These are phyloP conservation scores for Vitis labrusca DNA, from an alignment of 164 flowering plant species.

Conservation along the genomic window DNA sequence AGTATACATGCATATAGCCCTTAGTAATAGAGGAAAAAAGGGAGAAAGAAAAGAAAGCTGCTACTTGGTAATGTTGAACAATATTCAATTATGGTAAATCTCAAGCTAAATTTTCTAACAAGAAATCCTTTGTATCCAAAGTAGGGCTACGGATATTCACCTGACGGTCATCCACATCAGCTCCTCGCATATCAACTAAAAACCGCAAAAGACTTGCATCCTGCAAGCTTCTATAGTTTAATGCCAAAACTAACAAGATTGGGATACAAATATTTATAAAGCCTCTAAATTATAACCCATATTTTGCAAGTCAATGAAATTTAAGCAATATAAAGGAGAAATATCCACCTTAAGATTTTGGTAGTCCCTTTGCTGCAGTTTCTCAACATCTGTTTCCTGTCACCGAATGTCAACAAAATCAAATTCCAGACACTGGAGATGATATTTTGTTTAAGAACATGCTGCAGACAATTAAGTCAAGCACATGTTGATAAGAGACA, in stretches of 20 bases:
- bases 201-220: constrained; percentile 96
- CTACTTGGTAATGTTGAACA: too few species aligned
- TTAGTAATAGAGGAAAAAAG: too few species aligned
- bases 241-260: constrained; percentile 12
- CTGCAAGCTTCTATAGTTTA: constrained; percentile 47
- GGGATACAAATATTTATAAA: background rate
- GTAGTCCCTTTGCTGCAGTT: constrained; percentile 91
- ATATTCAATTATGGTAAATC: too few species aligned
- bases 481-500: constrained; percentile 1
- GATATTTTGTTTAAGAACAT: background rate
- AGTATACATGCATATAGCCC: too few species aligned
- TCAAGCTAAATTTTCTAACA: background rate
- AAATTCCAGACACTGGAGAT: constrained; percentile 4
- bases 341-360: constrained; percentile 66
- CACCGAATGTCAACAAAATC: background rate
- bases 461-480: background rate
- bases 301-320: background rate
- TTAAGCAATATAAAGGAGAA: background rate
- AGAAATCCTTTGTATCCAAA: background rate
- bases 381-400: constrained; percentile 96
- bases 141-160: constrained; percentile 32
- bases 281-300: background rate
- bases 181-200: constrained; percentile 97
- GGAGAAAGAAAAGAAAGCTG: too few species aligned
- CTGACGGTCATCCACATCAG: constrained; percentile 90